Base-by-base conservation (phyloP, 2,329 filamentous ascomycete genomes). In the Huntiella decipiens region DNA sequence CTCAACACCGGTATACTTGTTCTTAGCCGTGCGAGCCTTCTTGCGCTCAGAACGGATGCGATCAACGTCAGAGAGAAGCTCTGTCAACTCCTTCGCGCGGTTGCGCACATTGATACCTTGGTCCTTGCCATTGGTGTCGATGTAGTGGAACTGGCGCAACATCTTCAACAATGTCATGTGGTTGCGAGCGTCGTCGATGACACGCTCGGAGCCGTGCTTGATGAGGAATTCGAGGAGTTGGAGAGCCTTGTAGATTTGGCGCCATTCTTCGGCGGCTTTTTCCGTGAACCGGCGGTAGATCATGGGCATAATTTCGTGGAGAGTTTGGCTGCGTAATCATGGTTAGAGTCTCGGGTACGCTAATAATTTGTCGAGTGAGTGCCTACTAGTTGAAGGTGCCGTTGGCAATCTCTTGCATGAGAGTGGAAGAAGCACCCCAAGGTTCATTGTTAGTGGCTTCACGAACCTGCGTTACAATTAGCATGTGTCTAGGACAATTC, bases 301-400 rank as follows among this genome's bases (percentile, higher is more conserved):
- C 85, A 98, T 91, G 53, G 91, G 91, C 91, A 98, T 98, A 60
- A 98, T 96, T 63, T 98, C 91, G 63, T 96, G 96, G 48, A 98
- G 77, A 44, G 87, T 76, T 76, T 94, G 86, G 61, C 88, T 95
- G 58, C 22, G 22, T 48, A 37, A 8, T 15, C 4, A 11, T 16
- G 40, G 34, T n/a, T 12, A 22, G 10, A 10, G 17, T 38, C 35
- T 45, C 38, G 39, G 43, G 13, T 22, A 5, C 16, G 7, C 4
- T 37, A 5, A 8, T 38, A 12, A 17, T 17, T 8, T 16, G 45
- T 19, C 32, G 31, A 28, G 6, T n/a, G 19, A 7, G 22, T 13
- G 16, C 84, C 58, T 68, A 96, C 91, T 96, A 98, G 66, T 88
- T 96, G 65, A 94, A 93, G 50, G 91, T 98, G 57, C 78, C 91